phyloP scores from a whole-genome alignment of 495 filamentous ascomycete genomes.

The Podospora anserina region DNA sequence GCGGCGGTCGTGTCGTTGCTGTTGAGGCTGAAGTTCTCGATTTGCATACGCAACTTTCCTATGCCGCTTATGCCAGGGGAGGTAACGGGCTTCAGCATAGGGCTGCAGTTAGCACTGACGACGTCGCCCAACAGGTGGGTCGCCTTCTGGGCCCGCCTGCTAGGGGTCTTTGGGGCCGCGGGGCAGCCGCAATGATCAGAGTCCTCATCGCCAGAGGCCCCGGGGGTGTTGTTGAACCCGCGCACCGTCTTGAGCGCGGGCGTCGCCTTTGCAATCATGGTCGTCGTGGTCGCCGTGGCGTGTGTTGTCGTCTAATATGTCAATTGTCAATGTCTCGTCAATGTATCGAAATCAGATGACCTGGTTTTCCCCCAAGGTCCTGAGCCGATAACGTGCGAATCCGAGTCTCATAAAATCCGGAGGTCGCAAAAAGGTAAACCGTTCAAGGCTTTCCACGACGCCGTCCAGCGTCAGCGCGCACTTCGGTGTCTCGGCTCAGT shows the following conservation, averaged over 20 bases:
- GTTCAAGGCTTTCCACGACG: constrained; percentile 49
- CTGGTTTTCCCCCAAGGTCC: background rate
- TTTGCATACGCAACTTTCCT: constrained; percentile 70
- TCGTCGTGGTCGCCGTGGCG: background rate
- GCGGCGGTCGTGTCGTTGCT: constrained; percentile 39
- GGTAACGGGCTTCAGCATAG: constrained; percentile 55
- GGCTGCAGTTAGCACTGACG: constrained; percentile 58
- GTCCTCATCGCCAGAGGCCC: constrained; percentile 80
- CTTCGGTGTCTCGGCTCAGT: constrained; percentile 39
- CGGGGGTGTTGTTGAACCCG: constrained; percentile 71
- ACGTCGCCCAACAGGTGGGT: constrained; percentile 47
- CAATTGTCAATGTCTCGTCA: background rate
- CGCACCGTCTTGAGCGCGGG: constrained; percentile 70
- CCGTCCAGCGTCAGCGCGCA: constrained; percentile 48
- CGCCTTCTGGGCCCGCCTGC: constrained; percentile 26
- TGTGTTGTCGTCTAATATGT: background rate
- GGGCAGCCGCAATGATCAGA: constrained; percentile 58
- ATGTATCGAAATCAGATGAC: background rate
- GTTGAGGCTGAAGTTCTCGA: constrained; percentile 62
- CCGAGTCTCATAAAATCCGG: constrained; percentile 4
- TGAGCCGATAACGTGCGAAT: constrained; percentile 8
- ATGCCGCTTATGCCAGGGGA: constrained; percentile 62
- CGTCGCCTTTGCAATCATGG: constrained; percentile 46
- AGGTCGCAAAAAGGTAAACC: constrained; percentile 11
- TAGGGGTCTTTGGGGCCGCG: constrained; percentile 30